Conservation (phyloP, 345 rosid genomes). For the Lumnitzera racemosa region DNA sequence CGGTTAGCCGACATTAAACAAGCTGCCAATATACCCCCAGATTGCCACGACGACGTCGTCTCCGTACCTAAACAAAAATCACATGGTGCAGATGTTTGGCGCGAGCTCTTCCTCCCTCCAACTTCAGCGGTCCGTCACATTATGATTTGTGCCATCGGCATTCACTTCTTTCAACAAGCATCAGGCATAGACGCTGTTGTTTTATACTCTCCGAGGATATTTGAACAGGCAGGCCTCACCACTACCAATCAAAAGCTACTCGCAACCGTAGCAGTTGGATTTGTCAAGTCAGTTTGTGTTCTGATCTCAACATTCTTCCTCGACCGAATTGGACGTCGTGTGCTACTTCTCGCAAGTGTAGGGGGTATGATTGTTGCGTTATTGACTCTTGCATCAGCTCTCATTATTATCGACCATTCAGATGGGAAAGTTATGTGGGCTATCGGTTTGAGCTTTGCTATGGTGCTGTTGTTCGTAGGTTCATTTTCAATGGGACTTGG, state of each 20-base stretch:
- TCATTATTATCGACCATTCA: constrained; percentile 8
- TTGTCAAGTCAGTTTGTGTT: constrained; percentile 48
- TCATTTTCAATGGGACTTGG: constrained; percentile 22
- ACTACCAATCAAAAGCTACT: constrained; percentile 35
- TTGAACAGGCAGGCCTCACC: constrained; percentile 55
- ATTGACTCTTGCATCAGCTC: constrained; percentile 19
- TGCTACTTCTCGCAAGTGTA: constrained; percentile 48
- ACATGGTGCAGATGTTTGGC: constrained; percentile 61
- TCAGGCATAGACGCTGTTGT: constrained; percentile 76
- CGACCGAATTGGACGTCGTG: constrained; percentile 60
- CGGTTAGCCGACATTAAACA: constrained; percentile 69
- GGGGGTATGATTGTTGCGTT: constrained; percentile 58
- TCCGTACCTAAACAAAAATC: constrained; percentile 18
- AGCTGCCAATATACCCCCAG: constrained; percentile 72
- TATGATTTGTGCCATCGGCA: constrained; percentile 44
- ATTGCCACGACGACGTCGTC: constrained; percentile 72
- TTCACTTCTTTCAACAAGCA: constrained; percentile 65
- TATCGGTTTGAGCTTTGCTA: constrained; percentile 12
- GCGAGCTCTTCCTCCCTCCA: constrained; percentile 49
- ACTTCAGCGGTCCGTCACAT: constrained; percentile 55
- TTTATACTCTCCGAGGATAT: constrained; percentile 61
- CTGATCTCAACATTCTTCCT: constrained; percentile 57
- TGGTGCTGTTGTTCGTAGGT: constrained; percentile 9
- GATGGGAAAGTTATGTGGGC: constrained; percentile 18
- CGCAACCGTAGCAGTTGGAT: constrained; percentile 63